Base-by-base conservation (phyloP, 495 filamentous ascomycete species). In the Cercophora sp. region DNA sequence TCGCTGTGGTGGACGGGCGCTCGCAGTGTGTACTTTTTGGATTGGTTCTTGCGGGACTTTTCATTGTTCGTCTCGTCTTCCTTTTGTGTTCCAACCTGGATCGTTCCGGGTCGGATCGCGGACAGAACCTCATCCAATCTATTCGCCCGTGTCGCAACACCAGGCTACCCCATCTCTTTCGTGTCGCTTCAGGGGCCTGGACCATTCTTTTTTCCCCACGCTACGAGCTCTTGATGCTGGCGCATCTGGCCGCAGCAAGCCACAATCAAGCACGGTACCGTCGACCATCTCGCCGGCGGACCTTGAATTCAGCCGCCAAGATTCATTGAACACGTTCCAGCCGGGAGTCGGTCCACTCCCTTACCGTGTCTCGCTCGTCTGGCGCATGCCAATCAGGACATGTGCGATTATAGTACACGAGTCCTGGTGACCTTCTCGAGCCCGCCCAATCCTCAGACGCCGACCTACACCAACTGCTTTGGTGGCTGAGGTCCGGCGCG, bases 261-360 rank as follows among this genome's bases (percentile, higher is more conserved):
- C 13, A 9, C 4, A 10, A 22, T 47, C 44, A 47, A 27, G 26
- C 44, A 47, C 44, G 22, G 5, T 15, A 16, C 5, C 9, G 37
- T 20, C 18, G 20, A 18, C 26, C 41, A 25, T 11, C n/a, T n/a
- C n/a, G 16, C 41, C 23, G 10, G 8, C 13, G 10, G 22, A 16
- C 8, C 26, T 32, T 34, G 44, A 47, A 47, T 47, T 47, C 44
- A 47, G 44, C 44, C 44, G 44, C 44, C 44, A 47, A 47, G 44
- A 47, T 47, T 32, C 44, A 47, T 47, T 47, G 44, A 32, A 25
- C 44, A 43, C 40, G 13, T n/a, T n/a, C n/a, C n/a, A n/a, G n/a
- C n/a, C n/a, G n/a, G n/a, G n/a, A n/a, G n/a, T n/a, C n/a, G n/a
- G n/a, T n/a, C n/a, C n/a, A n/a, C n/a, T n/a, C n/a, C n/a, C n/a